Percentiles rank a stretch among this genome's conserved stretches.
These are phyloP conservation scores for Solanum pimpinellifolium DNA, from an alignment of 257 asterid species.

Conservation along the genomic window DNA sequence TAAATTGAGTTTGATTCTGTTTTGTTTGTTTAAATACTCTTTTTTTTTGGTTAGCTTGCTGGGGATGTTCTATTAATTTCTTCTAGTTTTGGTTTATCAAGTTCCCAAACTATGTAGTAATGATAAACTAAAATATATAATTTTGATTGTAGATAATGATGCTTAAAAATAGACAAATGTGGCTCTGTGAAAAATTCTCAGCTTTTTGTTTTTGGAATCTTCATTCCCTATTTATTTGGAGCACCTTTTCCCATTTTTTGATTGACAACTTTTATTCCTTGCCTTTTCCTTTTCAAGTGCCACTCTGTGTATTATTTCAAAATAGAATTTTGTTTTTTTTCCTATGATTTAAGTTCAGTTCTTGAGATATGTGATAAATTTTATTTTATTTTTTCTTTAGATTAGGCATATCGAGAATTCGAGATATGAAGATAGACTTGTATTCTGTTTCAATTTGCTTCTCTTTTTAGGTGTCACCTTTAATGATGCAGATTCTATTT, in stretches of 20 bases:
- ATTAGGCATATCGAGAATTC: not conserved
- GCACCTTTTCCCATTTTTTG: constrained; percentile 6
- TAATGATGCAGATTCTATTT: not conserved
- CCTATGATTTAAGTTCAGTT: constrained; percentile 6
- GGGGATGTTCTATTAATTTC: not conserved
- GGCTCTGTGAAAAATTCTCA: constrained; percentile 3
- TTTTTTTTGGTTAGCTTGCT: not conserved
- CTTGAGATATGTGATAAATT: not conserved
- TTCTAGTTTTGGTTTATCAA: not conserved
- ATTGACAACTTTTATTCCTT: constrained; percentile 13
- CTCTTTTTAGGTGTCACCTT: not conserved
- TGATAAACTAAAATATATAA: not conserved
- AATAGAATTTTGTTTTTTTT: not conserved
- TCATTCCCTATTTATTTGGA: constrained; percentile 27
- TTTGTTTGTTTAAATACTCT: not conserved
- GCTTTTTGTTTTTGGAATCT: constrained; percentile 20
- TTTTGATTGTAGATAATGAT: constrained; percentile 2
- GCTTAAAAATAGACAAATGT: not conserved
- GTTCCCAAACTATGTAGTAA: not conserved
- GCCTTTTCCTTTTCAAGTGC: constrained; percentile 1
- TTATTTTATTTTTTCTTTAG: not conserved
- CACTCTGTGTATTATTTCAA: not conserved
- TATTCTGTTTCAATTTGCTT: not conserved
- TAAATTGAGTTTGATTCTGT: not conserved
- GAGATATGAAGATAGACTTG: not conserved